Conservation (phyloP, 768 basidiomycete genomes). For the Obba rivulosa region DNA sequence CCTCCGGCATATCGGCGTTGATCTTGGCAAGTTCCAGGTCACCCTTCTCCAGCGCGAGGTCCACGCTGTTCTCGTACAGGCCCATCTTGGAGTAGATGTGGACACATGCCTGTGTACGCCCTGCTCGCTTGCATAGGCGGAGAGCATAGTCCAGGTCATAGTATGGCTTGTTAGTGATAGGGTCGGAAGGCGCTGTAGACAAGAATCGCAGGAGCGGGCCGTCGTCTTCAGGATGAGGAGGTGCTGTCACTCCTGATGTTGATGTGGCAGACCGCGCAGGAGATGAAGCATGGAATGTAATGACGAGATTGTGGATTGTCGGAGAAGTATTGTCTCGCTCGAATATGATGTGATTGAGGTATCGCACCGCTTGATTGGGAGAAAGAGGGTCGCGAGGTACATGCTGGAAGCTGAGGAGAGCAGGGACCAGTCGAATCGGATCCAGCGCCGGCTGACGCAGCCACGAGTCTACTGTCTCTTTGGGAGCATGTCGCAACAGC, state of each 20-base stretch:
- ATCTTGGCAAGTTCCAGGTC: slow-evolving; percentile 93
- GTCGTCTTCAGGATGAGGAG: slow-evolving; percentile 50
- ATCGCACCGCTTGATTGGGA: slow-evolving; percentile 85
- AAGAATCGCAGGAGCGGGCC: slow-evolving; percentile 80
- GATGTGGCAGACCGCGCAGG: slow-evolving; percentile 33
- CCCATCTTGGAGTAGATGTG: slow-evolving; percentile 98
- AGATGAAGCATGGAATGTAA: slow-evolving; percentile 75
- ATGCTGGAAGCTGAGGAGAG: slow-evolving; percentile 78
- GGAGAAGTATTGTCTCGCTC: slow-evolving; percentile 74
- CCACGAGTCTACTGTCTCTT: slow-evolving; percentile 92
- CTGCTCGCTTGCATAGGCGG: slow-evolving; percentile 80
- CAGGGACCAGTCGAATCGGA: slow-evolving; percentile 82
- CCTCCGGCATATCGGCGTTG: slow-evolving; percentile 90
- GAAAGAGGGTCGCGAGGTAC: slow-evolving; percentile 64
- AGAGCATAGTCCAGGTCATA: slow-evolving; percentile 97
- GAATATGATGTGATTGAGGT: slow-evolving; percentile 81
- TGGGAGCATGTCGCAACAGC: slow-evolving; percentile 80
- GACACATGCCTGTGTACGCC: slow-evolving; percentile 84
- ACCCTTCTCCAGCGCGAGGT: slow-evolving; percentile 89
- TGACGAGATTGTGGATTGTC: slow-evolving; percentile 89
- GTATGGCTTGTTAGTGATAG: slow-evolving; percentile 80
- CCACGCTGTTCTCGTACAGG: slow-evolving; percentile 93
- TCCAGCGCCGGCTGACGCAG: slow-evolving; percentile 76
- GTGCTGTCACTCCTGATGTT: slow-evolving; percentile 39
- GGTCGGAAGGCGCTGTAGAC: slow-evolving; percentile 72